A percentile compares a stretch with the other conserved stretches of the same genome.
These are phyloP conservation scores for Backusella westeae DNA, from an alignment of 192 early-diverging fungal genomes.

Conservation along the genomic window DNA sequence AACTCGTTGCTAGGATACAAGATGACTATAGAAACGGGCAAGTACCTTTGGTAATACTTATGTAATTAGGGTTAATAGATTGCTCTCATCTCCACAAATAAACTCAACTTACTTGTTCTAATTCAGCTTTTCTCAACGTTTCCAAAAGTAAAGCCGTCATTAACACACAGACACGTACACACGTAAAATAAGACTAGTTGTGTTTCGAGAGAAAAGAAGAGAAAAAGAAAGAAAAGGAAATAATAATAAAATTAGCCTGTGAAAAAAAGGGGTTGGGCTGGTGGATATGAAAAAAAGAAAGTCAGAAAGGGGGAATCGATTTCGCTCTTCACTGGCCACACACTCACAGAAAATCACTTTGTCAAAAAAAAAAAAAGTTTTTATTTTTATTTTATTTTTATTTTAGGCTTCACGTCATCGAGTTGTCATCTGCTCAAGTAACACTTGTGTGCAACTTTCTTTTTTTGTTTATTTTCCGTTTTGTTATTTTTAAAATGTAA, in stretches of 20 bases:
- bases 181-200: neutral
- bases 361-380: neutral
- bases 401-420: neutral
- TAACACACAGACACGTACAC: neutral
- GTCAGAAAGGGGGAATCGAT: neutral
- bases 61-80: neutral
- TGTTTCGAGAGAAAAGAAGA: neutral
- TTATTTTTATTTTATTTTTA: neutral
- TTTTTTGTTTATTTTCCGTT: neutral
- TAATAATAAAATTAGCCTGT: neutral
- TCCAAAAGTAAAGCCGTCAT: conserved; percentile 54
- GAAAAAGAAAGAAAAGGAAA: conserved; percentile 1
- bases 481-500: neutral
- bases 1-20: neutral
- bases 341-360: neutral
- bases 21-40: neutral
- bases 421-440: neutral
- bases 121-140: conserved; percentile 61
- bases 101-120: conserved; percentile 48
- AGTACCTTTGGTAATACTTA: conserved; percentile 19
- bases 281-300: neutral
- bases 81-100: neutral
- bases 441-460: neutral
- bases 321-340: neutral
- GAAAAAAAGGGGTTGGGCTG: conserved; percentile 1